phyloP scores from a whole-genome alignment of 1,284 basidiomycete genomes.

The Veloboletus limbatus region DNA sequence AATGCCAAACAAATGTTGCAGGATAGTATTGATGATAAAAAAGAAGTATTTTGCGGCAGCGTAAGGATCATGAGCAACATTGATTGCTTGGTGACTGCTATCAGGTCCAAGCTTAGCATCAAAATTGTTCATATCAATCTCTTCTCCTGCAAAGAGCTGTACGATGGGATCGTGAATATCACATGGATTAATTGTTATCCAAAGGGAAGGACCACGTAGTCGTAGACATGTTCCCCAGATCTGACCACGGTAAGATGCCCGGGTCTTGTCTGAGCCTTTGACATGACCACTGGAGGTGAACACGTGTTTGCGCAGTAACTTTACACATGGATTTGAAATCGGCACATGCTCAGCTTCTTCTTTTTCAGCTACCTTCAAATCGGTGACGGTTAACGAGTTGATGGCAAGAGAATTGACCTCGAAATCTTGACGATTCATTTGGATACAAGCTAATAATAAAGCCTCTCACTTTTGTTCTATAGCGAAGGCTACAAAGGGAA shows the following conservation, averaged over 20 bases:
- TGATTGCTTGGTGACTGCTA: conserved; percentile 10
- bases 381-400: conserved; percentile 6
- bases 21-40: conserved; percentile 24
- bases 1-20: conserved; percentile 28
- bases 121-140: conserved; percentile 37
- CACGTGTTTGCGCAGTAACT: conserved; percentile 9
- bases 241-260: neutral
- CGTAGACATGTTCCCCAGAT: conserved; percentile 13
- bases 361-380: conserved; percentile 14
- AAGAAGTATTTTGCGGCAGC: conserved; percentile 36
- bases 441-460: conserved; percentile 13
- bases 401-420: conserved; percentile 11
- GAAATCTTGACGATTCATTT: conserved; percentile 18
- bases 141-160: conserved; percentile 34
- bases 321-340: conserved; percentile 14
- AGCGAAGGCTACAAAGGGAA: conserved; percentile 16
- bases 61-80: conserved; percentile 35
- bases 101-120: conserved; percentile 18
- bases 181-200: conserved; percentile 31
- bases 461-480: conserved; percentile 18
- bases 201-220: neutral
- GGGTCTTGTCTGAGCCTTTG: conserved; percentile 13
- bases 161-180: conserved; percentile 36
- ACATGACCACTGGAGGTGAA: conserved; percentile 2
- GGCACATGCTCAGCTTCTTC: conserved; percentile 12